Evolutionary conservation across 108 stramenopile species (phyloP).

Genomic region (Pelagomonas calceolata): DNA sequence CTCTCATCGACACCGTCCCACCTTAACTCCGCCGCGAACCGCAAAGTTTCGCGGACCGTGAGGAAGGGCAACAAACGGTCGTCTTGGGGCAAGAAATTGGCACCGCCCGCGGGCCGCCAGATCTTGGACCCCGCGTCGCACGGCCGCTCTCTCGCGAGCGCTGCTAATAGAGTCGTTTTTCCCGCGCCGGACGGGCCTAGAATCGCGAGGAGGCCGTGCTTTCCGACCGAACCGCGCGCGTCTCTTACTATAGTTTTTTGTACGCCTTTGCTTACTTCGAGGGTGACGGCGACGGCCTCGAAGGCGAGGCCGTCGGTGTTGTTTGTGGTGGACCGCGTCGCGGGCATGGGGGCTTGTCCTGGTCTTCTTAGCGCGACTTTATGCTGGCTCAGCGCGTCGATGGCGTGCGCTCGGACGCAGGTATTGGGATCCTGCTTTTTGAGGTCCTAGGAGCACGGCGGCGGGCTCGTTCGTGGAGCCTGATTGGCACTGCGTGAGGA

Average conservation of each 20-base stretch:
- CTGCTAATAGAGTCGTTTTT: not conserved
- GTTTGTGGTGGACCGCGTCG: too few relatives aligned
- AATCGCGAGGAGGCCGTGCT: not conserved
- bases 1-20: not conserved
- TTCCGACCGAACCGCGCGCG: not conserved
- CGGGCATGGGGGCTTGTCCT: too few relatives aligned
- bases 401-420: too few relatives aligned
- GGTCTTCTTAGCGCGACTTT: too few relatives aligned
- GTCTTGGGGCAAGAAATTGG: not conserved
- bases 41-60: conserved; percentile 10
- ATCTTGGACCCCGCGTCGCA: not conserved
- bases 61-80: not conserved
- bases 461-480: too few relatives aligned
- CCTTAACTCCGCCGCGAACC: not conserved
- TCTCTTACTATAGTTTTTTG: not conserved
- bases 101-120: not conserved
- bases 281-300: too few relatives aligned
- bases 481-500: too few relatives aligned
- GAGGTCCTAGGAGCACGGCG: too few relatives aligned
- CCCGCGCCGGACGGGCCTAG: not conserved
- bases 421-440: too few relatives aligned
- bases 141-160: not conserved
- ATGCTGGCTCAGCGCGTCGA: too few relatives aligned
- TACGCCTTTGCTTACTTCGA: too few relatives aligned
- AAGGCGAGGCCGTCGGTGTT: too few relatives aligned